Conservation (phyloP, 257 asterid genomes). For the Solanum sitiens region DNA sequence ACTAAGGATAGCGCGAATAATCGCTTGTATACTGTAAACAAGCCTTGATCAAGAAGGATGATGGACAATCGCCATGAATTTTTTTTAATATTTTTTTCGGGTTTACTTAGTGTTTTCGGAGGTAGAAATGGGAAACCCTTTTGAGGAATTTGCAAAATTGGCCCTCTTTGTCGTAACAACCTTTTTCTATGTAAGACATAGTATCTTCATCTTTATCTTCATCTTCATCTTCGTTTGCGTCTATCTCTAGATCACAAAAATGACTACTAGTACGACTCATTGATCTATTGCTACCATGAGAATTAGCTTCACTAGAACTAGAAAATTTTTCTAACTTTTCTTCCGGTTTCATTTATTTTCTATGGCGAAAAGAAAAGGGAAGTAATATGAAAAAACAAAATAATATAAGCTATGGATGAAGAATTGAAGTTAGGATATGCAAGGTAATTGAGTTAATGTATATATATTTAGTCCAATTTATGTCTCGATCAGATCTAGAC, state of each 20-base stretch:
- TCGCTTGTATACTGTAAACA: slow-evolving; percentile 66
- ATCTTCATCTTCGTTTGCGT: slow-evolving; percentile 9
- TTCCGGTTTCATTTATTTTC: slow-evolving; percentile 13
- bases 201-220: background rate
- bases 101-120: slow-evolving; percentile 2
- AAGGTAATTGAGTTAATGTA: background rate
- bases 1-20: slow-evolving; percentile 37
- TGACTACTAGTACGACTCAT: slow-evolving; percentile 55
- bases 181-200: slow-evolving; percentile 41
- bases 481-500: background rate
- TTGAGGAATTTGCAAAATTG: background rate
- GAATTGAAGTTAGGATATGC: background rate
- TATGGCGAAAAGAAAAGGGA: background rate
- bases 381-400: background rate
- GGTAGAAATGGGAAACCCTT: slow-evolving; percentile 5
- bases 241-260: slow-evolving; percentile 47
- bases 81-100: background rate
- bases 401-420: background rate
- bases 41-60: slow-evolving; percentile 69
- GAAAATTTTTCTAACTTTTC: slow-evolving; percentile 26
- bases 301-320: slow-evolving; percentile 8
- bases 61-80: slow-evolving; percentile 29
- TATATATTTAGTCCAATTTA: background rate
- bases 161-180: slow-evolving; percentile 3
- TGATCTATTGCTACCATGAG: slow-evolving; percentile 15